Base-by-base conservation (phyloP, 129 eudicot genomes). In the Arctium lappa region DNA sequence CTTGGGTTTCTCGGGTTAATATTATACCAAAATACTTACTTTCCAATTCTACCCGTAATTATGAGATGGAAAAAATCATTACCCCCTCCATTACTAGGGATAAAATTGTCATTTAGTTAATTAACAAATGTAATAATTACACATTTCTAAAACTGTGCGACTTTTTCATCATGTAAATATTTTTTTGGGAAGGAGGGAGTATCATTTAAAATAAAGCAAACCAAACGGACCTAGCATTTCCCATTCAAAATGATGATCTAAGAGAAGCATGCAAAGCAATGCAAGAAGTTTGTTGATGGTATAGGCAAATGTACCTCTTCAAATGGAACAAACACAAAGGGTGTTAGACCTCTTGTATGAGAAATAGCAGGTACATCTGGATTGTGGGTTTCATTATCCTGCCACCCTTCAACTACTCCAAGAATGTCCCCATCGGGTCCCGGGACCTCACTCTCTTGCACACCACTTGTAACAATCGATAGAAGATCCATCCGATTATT, bases 281-380 rank as follows among this genome's bases (percentile, higher is more conserved):
- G 60, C 15, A 40, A 66, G 33, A 81, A 38, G 73, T 63, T n/a
- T 9, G 18, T 16, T 29, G 72, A 40, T 73, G 15, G 34, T 69
- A 42, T 18, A 32, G 3, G 33, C 6, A 74, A 42, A 78, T 12
- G 37, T 88, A 96, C 99, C 92, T 96, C 99, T 81, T 93, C 98
- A 75, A 93, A 93, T 50, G 98, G 95, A 85, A 96, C 89, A 83
- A 96, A 96, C 80, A 96, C 97, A 73, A 96, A 96, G 66, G 99
- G 95, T 36, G 97, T 88, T 7, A 96, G 79, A 39, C 99, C 99
- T 90, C 98, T 89, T 71, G 87, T 93, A 84, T 96, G 99, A 46
- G 99, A 89, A 85, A 89, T 84, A 85, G 99, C 99, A n/a, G 99
- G 99, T 44, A 93, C 97, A 81, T 96, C 98, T 62, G 97, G 97